phyloP scores from a whole-genome alignment of 179 eudicot species.

The Corrigiola litoralis region DNA sequence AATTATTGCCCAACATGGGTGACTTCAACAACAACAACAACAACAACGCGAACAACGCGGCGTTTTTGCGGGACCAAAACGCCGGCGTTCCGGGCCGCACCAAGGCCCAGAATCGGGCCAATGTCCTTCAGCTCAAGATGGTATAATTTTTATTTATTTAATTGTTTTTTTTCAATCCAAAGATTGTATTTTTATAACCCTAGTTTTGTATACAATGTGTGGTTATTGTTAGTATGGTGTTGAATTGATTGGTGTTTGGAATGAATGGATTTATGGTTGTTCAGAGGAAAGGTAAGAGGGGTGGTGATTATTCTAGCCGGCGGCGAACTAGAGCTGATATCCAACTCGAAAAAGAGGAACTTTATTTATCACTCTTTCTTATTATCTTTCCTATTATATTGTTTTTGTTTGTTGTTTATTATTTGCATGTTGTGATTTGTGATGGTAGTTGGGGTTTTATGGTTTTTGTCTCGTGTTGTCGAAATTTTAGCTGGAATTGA shows the following conservation, averaged over 20 bases:
- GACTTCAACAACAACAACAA: conserved; percentile 18
- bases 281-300: too few relatives aligned
- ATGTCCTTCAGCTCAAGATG: conserved; percentile 76
- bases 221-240: too few relatives aligned
- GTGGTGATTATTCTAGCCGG: too few relatives aligned
- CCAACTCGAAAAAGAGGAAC: too few relatives aligned
- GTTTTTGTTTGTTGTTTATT: background rate
- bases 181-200: too few relatives aligned
- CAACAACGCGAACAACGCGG: conserved; percentile 65
- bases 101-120: conserved; percentile 78
- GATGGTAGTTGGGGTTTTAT: background rate
- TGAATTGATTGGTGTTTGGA: too few relatives aligned
- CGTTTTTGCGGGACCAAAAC: conserved; percentile 72
- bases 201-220: too few relatives aligned
- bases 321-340: too few relatives aligned
- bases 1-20: conserved; percentile 11
- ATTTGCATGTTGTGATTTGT: background rate
- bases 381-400: too few relatives aligned
- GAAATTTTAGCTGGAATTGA: too few relatives aligned
- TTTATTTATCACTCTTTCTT: too few relatives aligned
- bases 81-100: conserved; percentile 71
- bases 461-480: background rate
- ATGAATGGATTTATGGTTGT: too few relatives aligned
- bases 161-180: background rate
- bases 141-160: conserved; percentile 24